Evolutionary conservation across 2,329 filamentous ascomycete genomes (phyloP), one percentile per base, ranked within the genome.

Genomic region (Grosmannia clavigera): DNA sequence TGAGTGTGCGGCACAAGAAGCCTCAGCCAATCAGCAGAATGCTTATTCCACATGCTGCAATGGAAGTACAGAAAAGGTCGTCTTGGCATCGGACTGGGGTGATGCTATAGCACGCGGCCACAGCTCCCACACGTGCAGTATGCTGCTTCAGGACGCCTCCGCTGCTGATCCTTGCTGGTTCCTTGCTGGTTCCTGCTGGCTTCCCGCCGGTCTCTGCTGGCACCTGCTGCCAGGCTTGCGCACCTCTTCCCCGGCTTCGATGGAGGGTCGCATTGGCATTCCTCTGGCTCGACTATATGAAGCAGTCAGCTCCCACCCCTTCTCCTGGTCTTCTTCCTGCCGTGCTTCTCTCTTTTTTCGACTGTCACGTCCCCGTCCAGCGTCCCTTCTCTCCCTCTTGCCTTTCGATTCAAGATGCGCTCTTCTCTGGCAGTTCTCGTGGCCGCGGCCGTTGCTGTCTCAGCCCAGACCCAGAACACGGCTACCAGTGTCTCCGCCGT

Each of bases 401-500:
- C 11, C 25, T 9, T 25, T 29, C 10, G 25, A 27, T 40, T 43
- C 56, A 63, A 46, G 11, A 64, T 64, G 64, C 62, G 57, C 33
- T 31, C 59, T 50, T 53, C 60, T 48, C 35, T 60, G 27, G 33
- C 56, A 29, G 31, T 60, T 46, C 38, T 66, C 16, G 46, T 61
- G 60, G 63, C 64, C 27, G 55, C 63, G 27, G 64, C 63, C 57
- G 52, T 55, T 19, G 62, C 61, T 43, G 61, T 58, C 31, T 29
- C 50, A 11, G 61, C 58, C 53, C 59, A 63, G 62, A 48, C 54
- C 57, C 48, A 62, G 38, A 78, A 80, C 69, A 84, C 81, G 19
- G 77, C 80, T 3, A 84, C 81, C 3, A 73, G 70, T 31, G 68
- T 76, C 22, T 69, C 74, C 25, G 74, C 75, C 54, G 81, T 86